phyloP scores from a whole-genome alignment of 176 grass and related monocot species.

The Aegilops speltoides region DNA sequence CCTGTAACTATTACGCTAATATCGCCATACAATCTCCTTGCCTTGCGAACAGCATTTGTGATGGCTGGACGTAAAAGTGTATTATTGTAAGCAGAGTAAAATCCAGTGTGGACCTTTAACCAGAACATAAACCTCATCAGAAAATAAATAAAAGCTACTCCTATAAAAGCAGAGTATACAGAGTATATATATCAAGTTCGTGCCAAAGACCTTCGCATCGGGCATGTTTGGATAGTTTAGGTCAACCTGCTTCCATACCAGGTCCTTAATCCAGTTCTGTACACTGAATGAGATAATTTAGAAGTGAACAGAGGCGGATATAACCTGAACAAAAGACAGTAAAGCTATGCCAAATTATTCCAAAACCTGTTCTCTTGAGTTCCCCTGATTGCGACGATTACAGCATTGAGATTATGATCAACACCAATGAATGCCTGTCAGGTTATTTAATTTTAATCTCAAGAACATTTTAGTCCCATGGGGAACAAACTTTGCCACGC shows the following conservation, averaged over 20 bases:
- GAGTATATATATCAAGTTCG: background rate
- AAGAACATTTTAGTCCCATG: constrained; percentile 26
- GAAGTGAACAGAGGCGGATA: background rate
- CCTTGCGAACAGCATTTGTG: constrained; percentile 44
- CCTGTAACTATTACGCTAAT: constrained; percentile 53
- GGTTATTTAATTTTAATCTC: constrained; percentile 16
- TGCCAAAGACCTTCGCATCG: constrained; percentile 38
- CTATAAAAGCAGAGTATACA: background rate
- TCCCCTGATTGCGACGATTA: constrained; percentile 85
- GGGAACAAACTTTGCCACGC: background rate
- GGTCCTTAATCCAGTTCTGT: constrained; percentile 81
- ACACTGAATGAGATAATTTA: constrained; percentile 37
- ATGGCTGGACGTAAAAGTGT: constrained; percentile 50
- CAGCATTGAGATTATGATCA: constrained; percentile 68
- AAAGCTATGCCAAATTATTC: background rate
- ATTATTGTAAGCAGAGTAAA: constrained; percentile 68
- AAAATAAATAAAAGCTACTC: background rate
- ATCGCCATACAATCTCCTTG: constrained; percentile 36
- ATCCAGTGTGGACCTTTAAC: constrained; percentile 64
- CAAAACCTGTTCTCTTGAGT: constrained; percentile 95
- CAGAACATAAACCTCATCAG: constrained; percentile 34
- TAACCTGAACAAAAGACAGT: background rate
- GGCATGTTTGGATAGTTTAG: constrained; percentile 64
- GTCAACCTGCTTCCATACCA: constrained; percentile 84
- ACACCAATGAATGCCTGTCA: constrained; percentile 59